Conservation (phyloP, 345 rosid species). For the Syzygium jambos region DNA sequence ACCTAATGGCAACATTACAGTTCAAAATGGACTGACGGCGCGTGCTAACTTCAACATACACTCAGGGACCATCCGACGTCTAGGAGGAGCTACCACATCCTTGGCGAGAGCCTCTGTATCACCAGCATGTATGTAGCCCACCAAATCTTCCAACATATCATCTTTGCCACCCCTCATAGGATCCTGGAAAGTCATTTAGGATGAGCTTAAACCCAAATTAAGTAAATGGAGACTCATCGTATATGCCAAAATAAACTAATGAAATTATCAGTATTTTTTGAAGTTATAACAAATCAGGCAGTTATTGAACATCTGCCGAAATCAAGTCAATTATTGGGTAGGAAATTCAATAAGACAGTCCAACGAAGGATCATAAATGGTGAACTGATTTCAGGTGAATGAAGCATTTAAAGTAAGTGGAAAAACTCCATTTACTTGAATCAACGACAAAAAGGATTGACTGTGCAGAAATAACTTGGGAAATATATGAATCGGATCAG, state of each 20-base stretch:
- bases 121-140: slow-evolving; percentile 47
- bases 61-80: slow-evolving; percentile 91
- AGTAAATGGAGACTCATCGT: not conserved
- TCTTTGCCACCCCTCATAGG: slow-evolving; percentile 98
- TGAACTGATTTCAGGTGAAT: not conserved
- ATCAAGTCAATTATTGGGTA: not conserved
- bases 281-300: not conserved
- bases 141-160: slow-evolving; percentile 75
- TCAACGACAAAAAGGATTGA: not conserved
- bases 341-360: not conserved
- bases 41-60: slow-evolving; percentile 82
- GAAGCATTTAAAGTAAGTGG: not conserved
- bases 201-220: not conserved
- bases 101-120: slow-evolving; percentile 43
- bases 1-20: not conserved
- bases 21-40: slow-evolving; percentile 75
- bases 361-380: not conserved
- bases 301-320: not conserved
- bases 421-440: not conserved
- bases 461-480: not conserved
- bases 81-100: slow-evolving; percentile 49
- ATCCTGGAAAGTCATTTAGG: slow-evolving; percentile 40
- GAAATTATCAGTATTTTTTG: not conserved
- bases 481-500: not conserved
- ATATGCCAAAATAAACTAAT: not conserved